Evolutionary conservation across 805 yeast genomes (phyloP).

Genomic region (Saturnispora mendoncae): DNA sequence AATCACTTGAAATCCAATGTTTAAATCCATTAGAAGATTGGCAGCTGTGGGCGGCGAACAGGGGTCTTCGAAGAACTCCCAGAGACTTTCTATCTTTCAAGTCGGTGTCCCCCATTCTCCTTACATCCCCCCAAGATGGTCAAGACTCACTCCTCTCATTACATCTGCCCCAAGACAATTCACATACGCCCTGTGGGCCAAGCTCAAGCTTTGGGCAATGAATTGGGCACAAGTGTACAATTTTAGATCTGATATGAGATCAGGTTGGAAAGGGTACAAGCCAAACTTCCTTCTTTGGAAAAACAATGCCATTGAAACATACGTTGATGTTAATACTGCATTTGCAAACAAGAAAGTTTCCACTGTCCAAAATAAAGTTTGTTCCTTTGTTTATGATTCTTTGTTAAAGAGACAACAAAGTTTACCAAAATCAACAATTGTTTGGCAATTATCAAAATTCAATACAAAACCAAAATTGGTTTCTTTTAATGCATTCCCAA

Average conservation of each 20-base stretch:
- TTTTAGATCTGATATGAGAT: conserved; percentile 30
- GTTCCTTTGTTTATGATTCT: conserved; percentile 59
- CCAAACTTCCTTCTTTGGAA: conserved; percentile 74
- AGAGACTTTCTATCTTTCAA: conserved; percentile 27
- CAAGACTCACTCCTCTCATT: conserved; percentile 34
- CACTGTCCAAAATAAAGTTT: conserved; percentile 36
- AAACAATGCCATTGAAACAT: conserved; percentile 71
- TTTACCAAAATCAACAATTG: conserved; percentile 52
- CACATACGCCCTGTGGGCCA: conserved; percentile 41
- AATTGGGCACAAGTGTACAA: conserved; percentile 49
- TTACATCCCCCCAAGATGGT: conserved; percentile 44
- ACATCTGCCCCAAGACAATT: conserved; percentile 3
- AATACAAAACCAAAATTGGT: conserved; percentile 65
- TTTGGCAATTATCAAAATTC: conserved; percentile 72
- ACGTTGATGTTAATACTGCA: conserved; percentile 69
- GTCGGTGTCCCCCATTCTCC: conserved; percentile 31
- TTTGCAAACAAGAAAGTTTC: conserved; percentile 56
- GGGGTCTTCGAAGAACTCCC: conserved; percentile 10
- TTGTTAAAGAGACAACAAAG: conserved; percentile 41
- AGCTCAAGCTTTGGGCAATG: conserved; percentile 57
- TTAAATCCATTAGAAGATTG: conserved; percentile 6
- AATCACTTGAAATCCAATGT: too few species aligned
- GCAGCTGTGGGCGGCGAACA: conserved; percentile 11
- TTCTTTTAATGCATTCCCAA: conserved; percentile 49
- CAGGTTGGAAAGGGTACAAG: conserved; percentile 33